Conservation (phyloP, 1,284 basidiomycete genomes). For the Thelephora terrestris region DNA sequence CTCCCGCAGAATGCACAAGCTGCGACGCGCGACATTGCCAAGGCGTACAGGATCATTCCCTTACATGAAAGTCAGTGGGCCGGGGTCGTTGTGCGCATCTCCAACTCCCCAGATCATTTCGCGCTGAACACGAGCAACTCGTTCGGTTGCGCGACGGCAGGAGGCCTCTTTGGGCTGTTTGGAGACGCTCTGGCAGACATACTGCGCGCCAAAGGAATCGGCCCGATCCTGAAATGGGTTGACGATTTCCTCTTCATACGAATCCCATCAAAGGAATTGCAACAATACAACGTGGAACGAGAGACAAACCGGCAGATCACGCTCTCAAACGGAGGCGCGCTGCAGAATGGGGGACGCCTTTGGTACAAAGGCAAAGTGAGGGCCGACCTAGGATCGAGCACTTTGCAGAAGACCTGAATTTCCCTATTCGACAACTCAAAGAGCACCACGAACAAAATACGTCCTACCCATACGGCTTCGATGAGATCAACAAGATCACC, state of each 20-base stretch:
- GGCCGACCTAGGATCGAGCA: constrained; percentile 9
- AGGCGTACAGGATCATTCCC: constrained; percentile 25
- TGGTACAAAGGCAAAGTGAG: constrained; percentile 21
- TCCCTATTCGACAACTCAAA: constrained; percentile 10
- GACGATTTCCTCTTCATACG: constrained; percentile 20
- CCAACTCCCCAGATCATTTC: constrained; percentile 11
- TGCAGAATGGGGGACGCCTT: constrained; percentile 18
- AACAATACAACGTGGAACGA: too few relatives aligned
- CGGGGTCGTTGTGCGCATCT: constrained; percentile 14
- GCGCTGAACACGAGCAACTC: constrained; percentile 17
- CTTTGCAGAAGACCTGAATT: constrained; percentile 14
- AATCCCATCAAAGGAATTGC: neutral
- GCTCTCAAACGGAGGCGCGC: neutral
- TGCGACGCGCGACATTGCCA: constrained; percentile 23
- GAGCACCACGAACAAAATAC: constrained; percentile 2
- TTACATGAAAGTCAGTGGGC: constrained; percentile 25
- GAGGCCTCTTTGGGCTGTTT: constrained; percentile 22
- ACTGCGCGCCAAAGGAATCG: constrained; percentile 18
- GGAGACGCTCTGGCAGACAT: constrained; percentile 23
- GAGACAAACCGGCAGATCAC: neutral
- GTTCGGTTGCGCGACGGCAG: constrained; percentile 23
- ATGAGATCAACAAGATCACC: constrained; percentile 14
- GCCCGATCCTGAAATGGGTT: constrained; percentile 29
- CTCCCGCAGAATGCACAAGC: constrained; percentile 27
- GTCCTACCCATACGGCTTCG: constrained; percentile 10